These are phyloP conservation scores for Leishmania martiniquensis DNA, from an alignment of 208 protist species.

Conservation along the genomic window DNA sequence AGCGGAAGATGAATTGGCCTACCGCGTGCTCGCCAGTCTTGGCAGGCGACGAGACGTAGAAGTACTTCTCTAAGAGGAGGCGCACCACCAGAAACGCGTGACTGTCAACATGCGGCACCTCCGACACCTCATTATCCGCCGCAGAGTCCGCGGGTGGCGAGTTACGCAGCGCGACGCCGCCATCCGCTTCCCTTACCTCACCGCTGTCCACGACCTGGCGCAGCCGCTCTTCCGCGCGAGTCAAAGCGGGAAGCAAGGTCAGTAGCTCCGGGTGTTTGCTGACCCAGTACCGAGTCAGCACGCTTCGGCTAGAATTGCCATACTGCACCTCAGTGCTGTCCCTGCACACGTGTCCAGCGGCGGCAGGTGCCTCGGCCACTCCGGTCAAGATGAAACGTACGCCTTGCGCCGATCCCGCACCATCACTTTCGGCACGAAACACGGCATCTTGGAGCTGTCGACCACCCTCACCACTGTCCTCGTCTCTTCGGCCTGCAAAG, in stretches of 20 bases:
- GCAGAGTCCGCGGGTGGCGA: background rate
- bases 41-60: background rate
- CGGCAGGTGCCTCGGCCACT: background rate
- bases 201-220: background rate
- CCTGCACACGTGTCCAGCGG: background rate
- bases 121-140: background rate
- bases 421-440: constrained; percentile 14
- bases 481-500: constrained; percentile 5
- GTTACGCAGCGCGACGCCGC: background rate
- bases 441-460: constrained; percentile 20
- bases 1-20: constrained; percentile 70
- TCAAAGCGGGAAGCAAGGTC: constrained; percentile 29
- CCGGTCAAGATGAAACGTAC: constrained; percentile 46
- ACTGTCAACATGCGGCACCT: constrained; percentile 44
- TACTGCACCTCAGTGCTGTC: background rate
- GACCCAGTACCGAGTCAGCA: constrained; percentile 54
- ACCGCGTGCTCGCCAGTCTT: constrained; percentile 49
- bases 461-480: background rate
- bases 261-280: constrained; percentile 33
- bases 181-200: constrained; percentile 13
- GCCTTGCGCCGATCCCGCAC: constrained; percentile 22
- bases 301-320: constrained; percentile 26
- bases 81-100: constrained; percentile 59
- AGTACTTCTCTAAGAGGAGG: constrained; percentile 53
- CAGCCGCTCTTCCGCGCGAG: constrained; percentile 37